A percentile compares a stretch with the other conserved stretches of the same genome.
Evolutionary conservation across 495 filamentous ascomycete genomes (phyloP).

Genomic region (Filosporella fistucella): DNA sequence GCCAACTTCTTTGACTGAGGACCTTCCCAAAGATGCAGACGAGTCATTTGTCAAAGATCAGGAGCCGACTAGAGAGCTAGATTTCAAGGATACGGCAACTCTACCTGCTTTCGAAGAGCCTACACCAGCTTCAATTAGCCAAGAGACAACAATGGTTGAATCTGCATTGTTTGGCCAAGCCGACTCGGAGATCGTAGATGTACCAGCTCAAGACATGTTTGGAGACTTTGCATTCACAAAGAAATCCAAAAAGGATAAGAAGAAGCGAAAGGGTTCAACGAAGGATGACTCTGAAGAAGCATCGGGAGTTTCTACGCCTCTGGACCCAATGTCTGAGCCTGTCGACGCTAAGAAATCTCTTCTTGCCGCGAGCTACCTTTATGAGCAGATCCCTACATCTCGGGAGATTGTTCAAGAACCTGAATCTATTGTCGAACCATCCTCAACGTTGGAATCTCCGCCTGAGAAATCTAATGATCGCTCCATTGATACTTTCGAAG

Average conservation of each 20-base stretch:
- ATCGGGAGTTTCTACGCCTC: conserved; percentile 8
- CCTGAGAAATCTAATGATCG: not conserved
- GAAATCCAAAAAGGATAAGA: conserved; percentile 25
- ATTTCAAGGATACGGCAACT: not conserved
- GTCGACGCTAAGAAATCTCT: no score
- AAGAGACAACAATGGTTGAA: no score
- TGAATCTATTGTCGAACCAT: not conserved
- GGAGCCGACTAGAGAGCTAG: conserved; percentile 9
- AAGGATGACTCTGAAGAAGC: conserved; percentile 6
- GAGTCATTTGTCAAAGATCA: conserved; percentile 16
- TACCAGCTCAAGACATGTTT: conserved; percentile 9
- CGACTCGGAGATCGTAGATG: not conserved
- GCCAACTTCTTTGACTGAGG: conserved; percentile 4
- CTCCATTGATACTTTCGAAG: not conserved
- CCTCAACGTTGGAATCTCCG: conserved; percentile 1
- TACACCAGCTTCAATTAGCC: no score
- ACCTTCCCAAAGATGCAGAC: not conserved
- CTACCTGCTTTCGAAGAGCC: no score
- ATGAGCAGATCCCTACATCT: no score
- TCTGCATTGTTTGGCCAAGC: not conserved
- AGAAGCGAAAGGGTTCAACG: conserved; percentile 10
- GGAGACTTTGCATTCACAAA: conserved; percentile 21
- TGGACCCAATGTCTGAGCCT: conserved; percentile 3
- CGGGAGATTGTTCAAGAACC: no score
- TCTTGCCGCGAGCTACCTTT: no score